Percentiles rank a stretch among this genome's conserved stretches.
Evolutionary conservation across 257 asterid species (phyloP).

Genomic region (Datura wrightii): DNA sequence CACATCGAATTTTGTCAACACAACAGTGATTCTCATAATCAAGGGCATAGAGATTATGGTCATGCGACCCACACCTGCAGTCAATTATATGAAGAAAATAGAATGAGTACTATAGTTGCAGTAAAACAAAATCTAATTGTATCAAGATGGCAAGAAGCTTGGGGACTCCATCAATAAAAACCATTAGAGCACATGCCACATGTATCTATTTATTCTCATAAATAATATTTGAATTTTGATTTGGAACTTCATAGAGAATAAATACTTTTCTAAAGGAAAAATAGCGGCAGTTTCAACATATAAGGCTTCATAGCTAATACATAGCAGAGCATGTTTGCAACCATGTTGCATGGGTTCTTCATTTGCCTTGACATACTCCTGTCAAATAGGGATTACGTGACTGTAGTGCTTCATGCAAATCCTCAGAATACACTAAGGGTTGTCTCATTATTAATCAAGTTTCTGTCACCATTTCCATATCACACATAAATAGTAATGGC

Average conservation of each 20-base stretch:
- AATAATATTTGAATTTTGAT: background rate
- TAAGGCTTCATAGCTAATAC: constrained; percentile 4
- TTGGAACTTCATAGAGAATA: background rate
- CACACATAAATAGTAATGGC: background rate
- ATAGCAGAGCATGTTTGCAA: background rate
- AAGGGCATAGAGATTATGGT: constrained; percentile 84
- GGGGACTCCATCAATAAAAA: background rate
- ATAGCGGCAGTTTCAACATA: background rate
- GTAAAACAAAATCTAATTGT: background rate
- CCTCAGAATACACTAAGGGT: background rate
- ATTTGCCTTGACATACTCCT: constrained; percentile 13
- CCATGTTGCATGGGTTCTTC: background rate
- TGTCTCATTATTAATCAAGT: background rate
- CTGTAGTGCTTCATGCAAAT: background rate
- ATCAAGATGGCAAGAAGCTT: background rate
- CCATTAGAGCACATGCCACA: background rate
- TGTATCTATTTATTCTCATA: constrained; percentile 1
- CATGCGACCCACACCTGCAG: constrained; percentile 96
- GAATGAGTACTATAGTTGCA: constrained; percentile 9
- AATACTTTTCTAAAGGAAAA: background rate
- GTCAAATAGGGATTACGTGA: background rate
- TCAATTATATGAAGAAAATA: constrained; percentile 6
- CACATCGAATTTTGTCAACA: constrained; percentile 65
- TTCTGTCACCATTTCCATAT: background rate
- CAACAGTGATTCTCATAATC: constrained; percentile 77